These are phyloP conservation scores for Saccharomyces pastorianus DNA, from an alignment of 1,139 yeast species.

Conservation along the genomic window DNA sequence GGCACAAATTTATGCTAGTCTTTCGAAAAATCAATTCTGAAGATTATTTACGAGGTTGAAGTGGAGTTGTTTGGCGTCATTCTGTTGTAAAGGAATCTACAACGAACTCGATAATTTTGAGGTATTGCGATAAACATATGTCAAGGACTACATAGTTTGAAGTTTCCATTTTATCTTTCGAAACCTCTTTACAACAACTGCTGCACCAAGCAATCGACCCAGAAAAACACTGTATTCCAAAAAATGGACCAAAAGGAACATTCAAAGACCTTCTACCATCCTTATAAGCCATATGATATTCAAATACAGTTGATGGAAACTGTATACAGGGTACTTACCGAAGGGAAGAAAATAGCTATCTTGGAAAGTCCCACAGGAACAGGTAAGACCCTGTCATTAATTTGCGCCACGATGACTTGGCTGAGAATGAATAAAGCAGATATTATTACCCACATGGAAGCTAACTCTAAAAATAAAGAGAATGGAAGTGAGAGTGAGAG, in stretches of 20 bases:
- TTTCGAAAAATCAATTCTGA: no score
- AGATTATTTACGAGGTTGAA: no score
- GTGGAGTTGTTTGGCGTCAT: no score
- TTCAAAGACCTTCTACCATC: slow-evolving; percentile 49
- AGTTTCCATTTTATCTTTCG: no score
- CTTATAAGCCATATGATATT: slow-evolving; percentile 71
- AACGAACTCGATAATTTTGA: no score
- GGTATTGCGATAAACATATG: no score
- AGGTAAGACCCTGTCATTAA: slow-evolving; percentile 81
- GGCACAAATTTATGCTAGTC: no score
- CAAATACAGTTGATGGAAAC: slow-evolving; percentile 72
- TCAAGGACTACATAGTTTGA: no score
- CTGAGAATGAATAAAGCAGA: slow-evolving; percentile 50
- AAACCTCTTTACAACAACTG: no score
- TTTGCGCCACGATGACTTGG: slow-evolving; percentile 86
- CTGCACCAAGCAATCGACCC: no score
- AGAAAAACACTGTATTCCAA: background rate
- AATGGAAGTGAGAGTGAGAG: slow-evolving; percentile 9
- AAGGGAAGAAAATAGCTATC: slow-evolving; percentile 57
- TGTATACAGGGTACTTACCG: slow-evolving; percentile 54
- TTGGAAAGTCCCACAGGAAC: slow-evolving; percentile 96
- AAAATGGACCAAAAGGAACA: background rate
- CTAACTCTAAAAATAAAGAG: slow-evolving; percentile 5
- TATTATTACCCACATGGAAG: slow-evolving; percentile 5
- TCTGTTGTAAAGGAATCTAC: no score